Conservation (phyloP, 2,329 filamentous ascomycete genomes). For the Diaporthe citriasiana region DNA sequence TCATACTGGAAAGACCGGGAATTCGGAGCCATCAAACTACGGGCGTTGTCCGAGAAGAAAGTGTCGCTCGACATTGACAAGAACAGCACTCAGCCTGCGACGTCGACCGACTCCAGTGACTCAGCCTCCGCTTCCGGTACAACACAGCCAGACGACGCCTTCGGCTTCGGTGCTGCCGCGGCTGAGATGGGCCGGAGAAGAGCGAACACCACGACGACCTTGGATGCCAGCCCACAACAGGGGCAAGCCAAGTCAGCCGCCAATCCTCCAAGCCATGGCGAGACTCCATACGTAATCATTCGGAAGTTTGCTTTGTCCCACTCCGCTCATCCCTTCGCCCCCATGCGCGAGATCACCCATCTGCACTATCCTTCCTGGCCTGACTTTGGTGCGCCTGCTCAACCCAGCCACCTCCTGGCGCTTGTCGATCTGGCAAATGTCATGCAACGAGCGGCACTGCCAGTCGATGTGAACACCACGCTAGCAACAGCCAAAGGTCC, state of each 20-base stretch:
- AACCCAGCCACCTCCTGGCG: slow-evolving; percentile 87
- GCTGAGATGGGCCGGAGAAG: slow-evolving; percentile 63
- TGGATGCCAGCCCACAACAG: slow-evolving; percentile 54
- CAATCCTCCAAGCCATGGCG: slow-evolving; percentile 54
- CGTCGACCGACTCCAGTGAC: slow-evolving; percentile 15
- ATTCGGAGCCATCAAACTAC: slow-evolving; percentile 83
- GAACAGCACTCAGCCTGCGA: slow-evolving; percentile 57
- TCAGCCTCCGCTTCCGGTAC: slow-evolving; percentile 47
- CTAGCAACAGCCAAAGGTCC: slow-evolving; percentile 43
- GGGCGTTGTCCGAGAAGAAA: slow-evolving; percentile 83
- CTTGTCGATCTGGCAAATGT: slow-evolving; percentile 90
- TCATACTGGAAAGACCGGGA: slow-evolving; percentile 88
- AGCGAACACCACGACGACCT: slow-evolving; percentile 66
- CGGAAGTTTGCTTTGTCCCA: slow-evolving; percentile 90
- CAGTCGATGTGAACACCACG: slow-evolving; percentile 55
- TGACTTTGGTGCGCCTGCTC: slow-evolving; percentile 93
- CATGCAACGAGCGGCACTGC: slow-evolving; percentile 73
- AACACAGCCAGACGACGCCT: slow-evolving; percentile 43
- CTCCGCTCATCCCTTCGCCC: slow-evolving; percentile 81
- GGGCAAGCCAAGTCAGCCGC: slow-evolving; percentile 46
- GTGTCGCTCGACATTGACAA: slow-evolving; percentile 81
- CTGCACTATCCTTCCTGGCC: slow-evolving; percentile 97
- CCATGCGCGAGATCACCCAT: slow-evolving; percentile 93
- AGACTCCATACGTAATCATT: slow-evolving; percentile 83
- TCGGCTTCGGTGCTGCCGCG: slow-evolving; percentile 41